Percentiles rank a stretch among this genome's conserved stretches.
phyloP scores from a whole-genome alignment of 306 rosid species.

The Cucumis cinereus region DNA sequence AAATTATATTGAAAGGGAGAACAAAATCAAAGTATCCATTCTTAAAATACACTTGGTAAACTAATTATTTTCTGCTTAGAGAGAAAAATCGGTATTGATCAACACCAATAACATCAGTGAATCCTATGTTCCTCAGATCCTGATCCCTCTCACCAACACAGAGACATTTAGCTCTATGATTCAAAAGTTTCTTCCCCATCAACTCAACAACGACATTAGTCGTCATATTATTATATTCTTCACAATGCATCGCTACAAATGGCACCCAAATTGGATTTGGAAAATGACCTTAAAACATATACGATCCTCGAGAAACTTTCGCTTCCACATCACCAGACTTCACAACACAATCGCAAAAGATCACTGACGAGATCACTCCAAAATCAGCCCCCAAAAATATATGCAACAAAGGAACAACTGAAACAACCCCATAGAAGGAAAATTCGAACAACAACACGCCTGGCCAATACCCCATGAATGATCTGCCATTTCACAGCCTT shows the following conservation, averaged over 20 bases:
- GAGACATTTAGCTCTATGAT: slow-evolving; percentile 28
- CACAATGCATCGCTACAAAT: slow-evolving; percentile 30
- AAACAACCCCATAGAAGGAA: slow-evolving; percentile 46
- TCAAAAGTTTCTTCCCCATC: slow-evolving; percentile 27
- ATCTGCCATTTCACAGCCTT: slow-evolving; percentile 29
- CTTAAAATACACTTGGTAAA: slow-evolving; percentile 24
- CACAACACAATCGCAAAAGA: slow-evolving; percentile 25
- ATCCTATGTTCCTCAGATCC: slow-evolving; percentile 48
- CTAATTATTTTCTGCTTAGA: slow-evolving; percentile 24
- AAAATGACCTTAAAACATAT: slow-evolving; percentile 37
- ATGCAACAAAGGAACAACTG: slow-evolving; percentile 42
- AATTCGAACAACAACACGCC: slow-evolving; percentile 36
- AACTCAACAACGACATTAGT: slow-evolving; percentile 31
- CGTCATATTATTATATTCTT: slow-evolving; percentile 31
- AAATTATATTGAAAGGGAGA: too few relatives aligned
- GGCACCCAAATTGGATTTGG: slow-evolving; percentile 46
- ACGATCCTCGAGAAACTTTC: slow-evolving; percentile 21
- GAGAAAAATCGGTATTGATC: slow-evolving; percentile 32
- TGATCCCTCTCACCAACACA: slow-evolving; percentile 64
- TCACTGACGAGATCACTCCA: slow-evolving; percentile 26
- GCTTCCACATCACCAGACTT: slow-evolving; percentile 4
- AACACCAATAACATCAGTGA: slow-evolving; percentile 31
- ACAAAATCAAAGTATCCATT: slow-evolving; percentile 66
- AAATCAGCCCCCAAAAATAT: slow-evolving; percentile 31
- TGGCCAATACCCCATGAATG: slow-evolving; percentile 36